phyloP scores from a whole-genome alignment of 208 protist genomes.

The Sergeia podlipaevii region DNA sequence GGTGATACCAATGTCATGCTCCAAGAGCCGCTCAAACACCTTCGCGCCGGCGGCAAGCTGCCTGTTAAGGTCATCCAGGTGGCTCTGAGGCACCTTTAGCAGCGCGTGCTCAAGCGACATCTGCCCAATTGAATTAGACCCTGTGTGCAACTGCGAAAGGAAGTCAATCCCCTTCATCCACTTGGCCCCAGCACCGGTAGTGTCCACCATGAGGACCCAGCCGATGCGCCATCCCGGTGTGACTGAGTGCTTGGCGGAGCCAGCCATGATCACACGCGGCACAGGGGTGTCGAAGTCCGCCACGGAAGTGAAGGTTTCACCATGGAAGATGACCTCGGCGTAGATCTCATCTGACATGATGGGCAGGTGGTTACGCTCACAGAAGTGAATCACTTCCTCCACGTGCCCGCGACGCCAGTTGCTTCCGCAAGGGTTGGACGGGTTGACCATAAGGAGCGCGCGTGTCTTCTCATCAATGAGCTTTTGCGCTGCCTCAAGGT shows the following conservation, averaged over 20 bases:
- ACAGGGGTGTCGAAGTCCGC: conserved; percentile 50
- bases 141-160: conserved; percentile 47
- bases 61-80: conserved; percentile 22
- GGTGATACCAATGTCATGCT: conserved; percentile 43
- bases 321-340: conserved; percentile 75
- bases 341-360: conserved; percentile 93
- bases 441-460: conserved; percentile 88
- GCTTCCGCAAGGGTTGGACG: conserved; percentile 90
- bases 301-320: conserved; percentile 40
- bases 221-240: conserved; percentile 87
- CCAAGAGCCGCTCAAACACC: conserved; percentile 25
- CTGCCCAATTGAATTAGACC: conserved; percentile 78
- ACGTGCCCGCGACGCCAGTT: conserved; percentile 68
- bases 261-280: conserved; percentile 60
- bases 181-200: conserved; percentile 6
- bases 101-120: conserved; percentile 50
- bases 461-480: conserved; percentile 71
- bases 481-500: conserved; percentile 59
- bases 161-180: conserved; percentile 22
- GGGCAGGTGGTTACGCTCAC: conserved; percentile 63
- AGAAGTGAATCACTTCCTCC: conserved; percentile 38
- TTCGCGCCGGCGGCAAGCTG: conserved; percentile 49
- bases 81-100: conserved; percentile 30
- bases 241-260: conserved; percentile 81
- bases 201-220: conserved; percentile 67